Base-by-base conservation (phyloP, 1,284 basidiomycete genomes). In the Heterobasidion annosum region DNA sequence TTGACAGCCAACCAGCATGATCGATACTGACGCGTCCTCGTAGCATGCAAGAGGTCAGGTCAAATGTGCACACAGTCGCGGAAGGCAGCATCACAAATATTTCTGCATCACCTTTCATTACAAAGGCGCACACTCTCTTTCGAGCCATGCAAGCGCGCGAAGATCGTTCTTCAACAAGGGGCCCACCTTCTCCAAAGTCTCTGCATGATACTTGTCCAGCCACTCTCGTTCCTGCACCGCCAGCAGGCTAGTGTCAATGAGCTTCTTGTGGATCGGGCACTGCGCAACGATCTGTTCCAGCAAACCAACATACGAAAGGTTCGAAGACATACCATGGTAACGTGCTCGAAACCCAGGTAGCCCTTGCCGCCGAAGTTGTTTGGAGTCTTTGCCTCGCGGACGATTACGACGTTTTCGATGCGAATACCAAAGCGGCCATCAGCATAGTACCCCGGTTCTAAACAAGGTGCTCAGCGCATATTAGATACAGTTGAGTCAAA, bases 341-440 rank as follows among this genome's bases (percentile, higher is more conserved):
- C 76, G 57, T 81, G 76, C 69, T 98, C 93, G 60, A 96, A 90
- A 8, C 82, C 76, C 25, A 96, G 4, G 4, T 25, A 97, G 2
- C 85, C 88, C 60, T 86, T 89, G 49, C 82, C 78, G 3, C 91
- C 93, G 67, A 95, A 98, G 66, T 93, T 91, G 73, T 25, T 25
- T 0, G 25, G 25, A 5, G 25, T 25, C 5, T 4, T 25, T 25
- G 25, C 84, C 42, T 85, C 78, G 56, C 79, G 77, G 8, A 95
- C 86, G 33, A 93, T 74, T 15, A 94, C 82, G 45, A 96, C 78
- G 66, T 84, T 93, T 72, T 99, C 96, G 62, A 97, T 94, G 2
- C 96, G 85, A 61, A 98, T 93, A 2, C 96, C 96, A 66, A 88
- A 99, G 56, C 81, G 74, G 5, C 94, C 96, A 63, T 98, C 94